phyloP scores from a whole-genome alignment of 495 filamentous ascomycete species.

The Neurospora sp. region DNA sequence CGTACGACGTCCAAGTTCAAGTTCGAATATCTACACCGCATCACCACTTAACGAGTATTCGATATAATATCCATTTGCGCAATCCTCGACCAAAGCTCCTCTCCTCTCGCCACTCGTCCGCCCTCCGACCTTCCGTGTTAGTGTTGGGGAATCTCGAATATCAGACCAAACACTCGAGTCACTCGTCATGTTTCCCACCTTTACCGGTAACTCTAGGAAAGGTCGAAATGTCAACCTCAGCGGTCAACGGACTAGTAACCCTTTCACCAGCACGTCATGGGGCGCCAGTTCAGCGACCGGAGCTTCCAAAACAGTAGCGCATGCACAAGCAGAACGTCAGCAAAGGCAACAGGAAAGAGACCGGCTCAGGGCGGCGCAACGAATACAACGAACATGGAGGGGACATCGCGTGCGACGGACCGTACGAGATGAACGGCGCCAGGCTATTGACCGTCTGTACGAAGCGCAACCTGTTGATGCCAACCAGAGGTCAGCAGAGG shows the following conservation, averaged over 20 bases:
- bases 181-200: slow-evolving; percentile 69
- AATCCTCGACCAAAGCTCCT: background rate
- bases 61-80: background rate
- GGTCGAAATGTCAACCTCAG: slow-evolving; percentile 90
- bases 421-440: slow-evolving; percentile 48
- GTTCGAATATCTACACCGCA: background rate
- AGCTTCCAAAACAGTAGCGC: slow-evolving; percentile 65
- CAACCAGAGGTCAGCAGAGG: slow-evolving; percentile 18
- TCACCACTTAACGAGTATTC: background rate
- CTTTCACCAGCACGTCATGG: slow-evolving; percentile 52
- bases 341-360: slow-evolving; percentile 75
- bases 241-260: slow-evolving; percentile 62
- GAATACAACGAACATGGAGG: slow-evolving; percentile 76
- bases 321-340: slow-evolving; percentile 75
- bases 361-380: slow-evolving; percentile 59
- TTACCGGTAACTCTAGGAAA: slow-evolving; percentile 77
- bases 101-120: background rate
- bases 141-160: background rate
- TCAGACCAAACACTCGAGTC: background rate
- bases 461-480: background rate
- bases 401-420: slow-evolving; percentile 55
- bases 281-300: slow-evolving; percentile 37
- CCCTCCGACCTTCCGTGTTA: background rate
- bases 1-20: background rate
- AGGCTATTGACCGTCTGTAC: slow-evolving; percentile 55